Percentiles rank a stretch among this genome's conserved stretches.
phyloP scores from a whole-genome alignment of 306 rosid genomes.

The Ochetophila trinervis region DNA sequence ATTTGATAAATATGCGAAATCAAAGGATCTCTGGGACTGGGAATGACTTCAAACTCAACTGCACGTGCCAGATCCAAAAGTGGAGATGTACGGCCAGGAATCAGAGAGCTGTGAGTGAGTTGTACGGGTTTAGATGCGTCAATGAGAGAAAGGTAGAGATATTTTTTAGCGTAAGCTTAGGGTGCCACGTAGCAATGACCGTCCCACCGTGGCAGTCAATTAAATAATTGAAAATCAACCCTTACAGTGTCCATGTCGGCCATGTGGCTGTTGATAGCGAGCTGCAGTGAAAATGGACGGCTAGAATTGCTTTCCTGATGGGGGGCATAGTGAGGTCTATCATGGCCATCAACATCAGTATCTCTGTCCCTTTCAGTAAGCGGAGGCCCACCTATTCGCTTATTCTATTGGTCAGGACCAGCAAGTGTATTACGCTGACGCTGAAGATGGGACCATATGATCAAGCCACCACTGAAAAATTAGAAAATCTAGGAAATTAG shows the following conservation, averaged over 20 bases:
- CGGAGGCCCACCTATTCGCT: background rate
- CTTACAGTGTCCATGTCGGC: background rate
- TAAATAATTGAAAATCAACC: too few relatives aligned
- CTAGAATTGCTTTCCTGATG: background rate
- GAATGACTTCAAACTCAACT: too few relatives aligned
- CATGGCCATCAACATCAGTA: background rate
- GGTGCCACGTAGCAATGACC: background rate
- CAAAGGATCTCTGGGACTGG: too few relatives aligned
- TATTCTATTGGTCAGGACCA: background rate
- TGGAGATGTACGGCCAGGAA: background rate
- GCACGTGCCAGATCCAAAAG: background rate
- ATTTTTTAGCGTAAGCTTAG: background rate
- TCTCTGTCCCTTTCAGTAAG: background rate
- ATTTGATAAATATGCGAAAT: too few relatives aligned
- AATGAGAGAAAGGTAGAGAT: background rate
- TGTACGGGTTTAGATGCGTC: background rate
- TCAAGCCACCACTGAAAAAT: too few relatives aligned
- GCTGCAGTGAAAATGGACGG: background rate
- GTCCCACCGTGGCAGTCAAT: too few relatives aligned
- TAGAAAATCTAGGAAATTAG: too few relatives aligned
- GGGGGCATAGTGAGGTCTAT: background rate
- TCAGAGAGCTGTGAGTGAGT: background rate
- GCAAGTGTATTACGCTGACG: too few relatives aligned
- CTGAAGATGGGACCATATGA: too few relatives aligned
- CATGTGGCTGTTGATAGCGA: background rate